Evolutionary conservation across 1,284 basidiomycete species (phyloP), one percentile per base, ranked within the genome.

Genomic region (Apiotrichum veenhuisii): DNA sequence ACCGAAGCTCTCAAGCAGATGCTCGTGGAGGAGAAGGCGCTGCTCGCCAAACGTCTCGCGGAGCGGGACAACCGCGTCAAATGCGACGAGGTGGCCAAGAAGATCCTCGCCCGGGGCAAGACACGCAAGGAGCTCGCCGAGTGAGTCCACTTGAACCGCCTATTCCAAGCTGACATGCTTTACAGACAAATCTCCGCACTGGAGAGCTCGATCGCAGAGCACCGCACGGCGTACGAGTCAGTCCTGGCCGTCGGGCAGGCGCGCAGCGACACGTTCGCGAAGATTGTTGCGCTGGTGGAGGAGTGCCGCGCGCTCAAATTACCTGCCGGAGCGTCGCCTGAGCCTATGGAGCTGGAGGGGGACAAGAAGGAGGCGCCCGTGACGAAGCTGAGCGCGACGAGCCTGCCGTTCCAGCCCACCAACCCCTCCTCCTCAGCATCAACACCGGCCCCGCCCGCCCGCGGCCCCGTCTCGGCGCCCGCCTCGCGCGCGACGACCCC

Each of bases 31-130:
- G 73, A 74, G 54, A 70, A 71, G 56, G 57, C 53, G 22, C 52
- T 66, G 11, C 56, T 75, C 7, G 63, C 47, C 10, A 37, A 50
- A 7, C 63, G 61, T 34, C 61, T 58, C 30, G 58, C 53, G 26
- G 64, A 72, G 56, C 59, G 72, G 20, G 70, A 71, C 38, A 62
- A 68, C 52, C 62, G 64, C 48, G 62, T 71, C 18, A 64, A 67
- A 54, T 75, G 73, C 43, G 71, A 75, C 56, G 69, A 67, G 45
- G 64, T 74, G 8, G 71, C 71, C 1, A 62, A 55, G 51, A 64
- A 59, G 59, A 73, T 75, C 23, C 40, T 50, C 0, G 63, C 67
- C 11, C 55, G 68, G 23, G 64, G 64, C 12, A 69, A 64, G 58
- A 66, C 57, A 3, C 59, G 69, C 42, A 56, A 55, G 14, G 68